Conservation (phyloP, 1,284 basidiomycete species). For the Ganoderma leucocontextum region DNA sequence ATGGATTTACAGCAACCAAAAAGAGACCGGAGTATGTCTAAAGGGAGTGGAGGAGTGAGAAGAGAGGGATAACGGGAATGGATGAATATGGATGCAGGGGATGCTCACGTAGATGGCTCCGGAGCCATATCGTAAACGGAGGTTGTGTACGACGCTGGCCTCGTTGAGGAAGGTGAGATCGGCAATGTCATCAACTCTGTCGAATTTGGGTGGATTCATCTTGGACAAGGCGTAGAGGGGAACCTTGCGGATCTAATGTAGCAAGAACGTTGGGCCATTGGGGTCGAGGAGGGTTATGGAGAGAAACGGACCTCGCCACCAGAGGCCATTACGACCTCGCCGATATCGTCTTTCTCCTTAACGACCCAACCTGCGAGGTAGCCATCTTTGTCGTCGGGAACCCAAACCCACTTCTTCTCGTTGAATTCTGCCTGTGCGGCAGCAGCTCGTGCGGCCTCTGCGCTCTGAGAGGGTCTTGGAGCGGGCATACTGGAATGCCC, state of each 20-base stretch:
- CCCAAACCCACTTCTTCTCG: constrained; percentile 98
- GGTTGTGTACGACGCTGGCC: constrained; percentile 97
- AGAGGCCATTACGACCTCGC: constrained; percentile 81
- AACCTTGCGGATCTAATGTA: constrained; percentile 70
- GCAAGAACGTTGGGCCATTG: not conserved
- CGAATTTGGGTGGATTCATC: constrained; percentile 99
- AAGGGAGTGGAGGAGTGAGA: not conserved
- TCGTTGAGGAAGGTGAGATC: constrained; percentile 98
- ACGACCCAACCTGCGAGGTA: constrained; percentile 93
- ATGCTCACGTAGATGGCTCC: constrained; percentile 93
- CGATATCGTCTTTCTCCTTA: constrained; percentile 81
- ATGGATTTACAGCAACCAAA: constrained; percentile 98
- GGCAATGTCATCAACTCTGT: constrained; percentile 97
- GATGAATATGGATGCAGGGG: not conserved
- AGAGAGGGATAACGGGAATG: constrained; percentile 12
- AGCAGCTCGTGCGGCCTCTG: constrained; percentile 80
- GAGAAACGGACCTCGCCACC: constrained; percentile 72
- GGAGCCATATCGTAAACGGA: constrained; percentile 90
- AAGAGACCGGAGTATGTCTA: constrained; percentile 97
- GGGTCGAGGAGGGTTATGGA: not conserved
- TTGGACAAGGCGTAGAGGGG: constrained; percentile 85
- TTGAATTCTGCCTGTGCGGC: constrained; percentile 94
- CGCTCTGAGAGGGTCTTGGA: constrained; percentile 65
- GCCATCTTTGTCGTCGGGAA: constrained; percentile 88
- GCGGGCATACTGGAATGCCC: constrained; percentile 53